These are phyloP conservation scores for Salix arbutifolia DNA, from an alignment of 345 rosid genomes.

Conservation along the genomic window DNA sequence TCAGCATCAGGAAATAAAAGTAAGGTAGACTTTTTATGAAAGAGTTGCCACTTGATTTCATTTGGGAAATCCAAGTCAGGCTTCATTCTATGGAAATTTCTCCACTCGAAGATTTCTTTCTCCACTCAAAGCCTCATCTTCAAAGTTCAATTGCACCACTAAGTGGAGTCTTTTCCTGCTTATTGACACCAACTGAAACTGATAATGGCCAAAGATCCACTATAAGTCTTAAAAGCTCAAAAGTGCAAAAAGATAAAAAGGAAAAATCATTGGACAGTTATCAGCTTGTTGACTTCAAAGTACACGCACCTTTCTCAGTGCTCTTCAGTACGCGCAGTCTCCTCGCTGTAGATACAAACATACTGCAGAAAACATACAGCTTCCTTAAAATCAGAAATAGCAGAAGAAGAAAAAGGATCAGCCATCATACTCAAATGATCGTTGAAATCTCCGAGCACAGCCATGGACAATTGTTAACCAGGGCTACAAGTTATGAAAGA, in stretches of 20 bases:
- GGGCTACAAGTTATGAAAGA: not conserved
- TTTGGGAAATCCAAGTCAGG: not conserved
- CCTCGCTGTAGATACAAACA: constrained; percentile 45
- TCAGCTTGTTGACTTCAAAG: not conserved
- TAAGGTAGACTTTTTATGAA: not conserved
- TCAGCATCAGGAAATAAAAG: not conserved
- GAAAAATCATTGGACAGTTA: not conserved
- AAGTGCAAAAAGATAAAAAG: not conserved
- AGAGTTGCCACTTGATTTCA: not conserved
- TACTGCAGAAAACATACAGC: constrained; percentile 23
- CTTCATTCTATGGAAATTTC: not conserved
- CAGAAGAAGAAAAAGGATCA: not conserved
- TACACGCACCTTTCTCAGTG: constrained; percentile 25
- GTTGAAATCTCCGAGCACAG: not conserved
- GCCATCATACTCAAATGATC: not conserved
- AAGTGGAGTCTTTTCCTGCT: constrained; percentile 18
- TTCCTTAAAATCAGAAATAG: not conserved
- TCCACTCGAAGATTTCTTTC: not conserved
- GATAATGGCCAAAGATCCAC: constrained; percentile 4
- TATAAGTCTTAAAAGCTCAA: not conserved
- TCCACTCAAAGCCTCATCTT: constrained; percentile 2
- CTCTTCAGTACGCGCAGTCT: constrained; percentile 45
- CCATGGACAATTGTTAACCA: not conserved
- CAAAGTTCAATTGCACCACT: constrained; percentile 11
- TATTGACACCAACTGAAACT: constrained; percentile 21